Evolutionary conservation across 805 yeast species (phyloP).

Genomic region (Alloascoidea hylecoeti): DNA sequence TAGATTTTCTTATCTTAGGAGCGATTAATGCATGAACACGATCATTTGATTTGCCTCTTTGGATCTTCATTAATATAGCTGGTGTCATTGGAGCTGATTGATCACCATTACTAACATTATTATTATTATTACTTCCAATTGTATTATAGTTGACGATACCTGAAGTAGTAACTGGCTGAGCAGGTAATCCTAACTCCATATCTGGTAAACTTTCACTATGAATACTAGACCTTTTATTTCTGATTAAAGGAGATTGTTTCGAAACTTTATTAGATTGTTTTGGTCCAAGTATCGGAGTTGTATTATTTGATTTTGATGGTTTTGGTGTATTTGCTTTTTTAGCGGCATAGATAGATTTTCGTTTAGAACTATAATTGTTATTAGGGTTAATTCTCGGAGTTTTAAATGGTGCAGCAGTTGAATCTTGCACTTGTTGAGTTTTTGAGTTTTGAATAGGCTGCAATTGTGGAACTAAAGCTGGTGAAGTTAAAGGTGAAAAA

Average conservation of each 20-base stretch:
- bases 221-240: background rate
- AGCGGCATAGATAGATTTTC: background rate
- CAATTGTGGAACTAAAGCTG: constrained; percentile 11
- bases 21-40: too few species aligned
- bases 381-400: background rate
- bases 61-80: constrained; percentile 16
- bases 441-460: too few species aligned
- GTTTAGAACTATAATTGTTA: background rate
- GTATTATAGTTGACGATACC: too few species aligned
- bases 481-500: constrained; percentile 11
- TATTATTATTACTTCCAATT: too few species aligned
- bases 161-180: too few species aligned
- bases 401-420: background rate
- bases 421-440: background rate
- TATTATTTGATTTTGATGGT: background rate
- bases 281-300: background rate
- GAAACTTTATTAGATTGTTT: background rate
- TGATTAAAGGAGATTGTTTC: background rate
- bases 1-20: too few species aligned
- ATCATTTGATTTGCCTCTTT: constrained; percentile 12
- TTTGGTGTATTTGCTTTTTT: background rate
- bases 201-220: background rate
- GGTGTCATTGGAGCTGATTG: constrained; percentile 15
- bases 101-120: too few species aligned
- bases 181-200: background rate